These are phyloP conservation scores for Dactylellina haptotyla DNA, from an alignment of 2,329 filamentous ascomycete species.

Conservation along the genomic window DNA sequence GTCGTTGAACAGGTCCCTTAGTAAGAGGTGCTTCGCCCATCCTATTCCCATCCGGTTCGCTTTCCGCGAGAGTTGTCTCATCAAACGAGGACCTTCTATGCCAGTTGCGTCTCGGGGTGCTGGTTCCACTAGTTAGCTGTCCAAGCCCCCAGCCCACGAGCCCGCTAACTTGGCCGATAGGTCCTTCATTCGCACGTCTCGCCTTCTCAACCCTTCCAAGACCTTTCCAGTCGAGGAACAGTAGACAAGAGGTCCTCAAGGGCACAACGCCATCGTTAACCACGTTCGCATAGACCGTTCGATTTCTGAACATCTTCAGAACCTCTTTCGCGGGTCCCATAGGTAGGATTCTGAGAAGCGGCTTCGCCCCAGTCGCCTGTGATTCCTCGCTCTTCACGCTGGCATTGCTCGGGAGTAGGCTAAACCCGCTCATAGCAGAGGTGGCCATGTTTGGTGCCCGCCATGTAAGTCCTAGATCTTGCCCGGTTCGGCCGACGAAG, in stretches of 20 bases:
- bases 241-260: conserved; percentile 89
- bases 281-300: conserved; percentile 94
- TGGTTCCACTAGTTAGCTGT: conserved; percentile 71
- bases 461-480: conserved; percentile 95
- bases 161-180: conserved; percentile 81
- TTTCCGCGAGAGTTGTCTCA: conserved; percentile 36
- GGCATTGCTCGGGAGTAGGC: conserved; percentile 36
- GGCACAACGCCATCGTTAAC: conserved; percentile 98
- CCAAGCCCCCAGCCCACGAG: conserved; percentile 95
- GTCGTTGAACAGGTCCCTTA: conserved; percentile 27
- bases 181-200: conserved; percentile 75
- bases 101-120: conserved; percentile 44
- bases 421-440: conserved; percentile 67
- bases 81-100: conserved; percentile 42
- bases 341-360: conserved; percentile 84
- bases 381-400: conserved; percentile 67
- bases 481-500: conserved; percentile 91
- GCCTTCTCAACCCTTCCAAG: conserved; percentile 94
- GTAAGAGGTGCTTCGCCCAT: conserved; percentile 39
- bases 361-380: conserved; percentile 83
- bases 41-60: conserved; percentile 9
- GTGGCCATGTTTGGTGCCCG: conserved; percentile 78
- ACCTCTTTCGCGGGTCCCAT: conserved; percentile 90
- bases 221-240: conserved; percentile 97
- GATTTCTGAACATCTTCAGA: conserved; percentile 85